Percentiles rank a stretch among this genome's conserved stretches.
Conservation (phyloP, 257 asterid genomes). For the Petunia axillaris region DNA sequence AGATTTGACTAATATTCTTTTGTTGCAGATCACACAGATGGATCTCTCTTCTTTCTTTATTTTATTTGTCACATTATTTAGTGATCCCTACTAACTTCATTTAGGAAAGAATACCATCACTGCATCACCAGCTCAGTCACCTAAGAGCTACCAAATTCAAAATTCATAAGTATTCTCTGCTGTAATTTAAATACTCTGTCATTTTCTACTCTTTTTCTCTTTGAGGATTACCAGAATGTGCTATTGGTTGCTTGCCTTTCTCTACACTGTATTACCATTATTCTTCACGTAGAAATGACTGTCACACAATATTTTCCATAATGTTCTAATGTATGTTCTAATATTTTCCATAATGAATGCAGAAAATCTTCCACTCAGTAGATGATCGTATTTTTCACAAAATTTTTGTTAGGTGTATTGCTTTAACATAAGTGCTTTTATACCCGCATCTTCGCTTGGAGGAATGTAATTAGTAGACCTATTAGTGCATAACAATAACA, state of each 20-base stretch:
- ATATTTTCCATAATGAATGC: neutral
- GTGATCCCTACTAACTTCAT: neutral
- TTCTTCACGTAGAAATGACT: neutral
- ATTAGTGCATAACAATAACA: too few relatives aligned
- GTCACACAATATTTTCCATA: neutral
- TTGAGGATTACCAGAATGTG: too few relatives aligned
- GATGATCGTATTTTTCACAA: too few relatives aligned
- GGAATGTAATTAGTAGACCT: too few relatives aligned
- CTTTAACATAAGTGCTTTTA: too few relatives aligned
- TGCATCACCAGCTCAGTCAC: neutral
- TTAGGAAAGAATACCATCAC: too few relatives aligned
- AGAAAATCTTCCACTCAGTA: too few relatives aligned
- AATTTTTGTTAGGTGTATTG: too few relatives aligned
- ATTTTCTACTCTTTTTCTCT: neutral
- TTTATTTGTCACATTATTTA: neutral
- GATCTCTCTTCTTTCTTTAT: neutral
- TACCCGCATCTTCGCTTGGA: too few relatives aligned
- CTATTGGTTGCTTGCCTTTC: neutral
- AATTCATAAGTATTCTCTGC: neutral
- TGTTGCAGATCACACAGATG: constrained; percentile 1
- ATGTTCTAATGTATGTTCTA: too few relatives aligned
- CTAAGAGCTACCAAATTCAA: constrained; percentile 20
- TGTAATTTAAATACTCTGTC: neutral
- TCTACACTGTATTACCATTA: neutral
- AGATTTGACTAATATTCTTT: constrained; percentile 23